A percentile compares a stretch with the other conserved stretches of the same genome.
Evolutionary conservation across 805 yeast genomes (phyloP).

Genomic region (Saturnispora hagleri): DNA sequence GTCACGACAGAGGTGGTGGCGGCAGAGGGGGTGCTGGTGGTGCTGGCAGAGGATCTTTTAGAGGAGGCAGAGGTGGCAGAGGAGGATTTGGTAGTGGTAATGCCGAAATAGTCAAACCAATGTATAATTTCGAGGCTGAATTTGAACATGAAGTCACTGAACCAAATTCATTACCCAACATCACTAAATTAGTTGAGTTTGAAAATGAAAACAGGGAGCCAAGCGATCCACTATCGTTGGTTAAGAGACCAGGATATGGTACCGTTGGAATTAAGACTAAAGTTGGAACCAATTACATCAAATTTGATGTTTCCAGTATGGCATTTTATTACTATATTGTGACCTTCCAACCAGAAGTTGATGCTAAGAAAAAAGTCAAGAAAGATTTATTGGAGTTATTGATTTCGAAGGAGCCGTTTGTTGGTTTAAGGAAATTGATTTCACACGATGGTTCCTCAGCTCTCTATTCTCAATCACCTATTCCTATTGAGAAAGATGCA

Average conservation of each 20-base stretch:
- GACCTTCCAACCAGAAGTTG: conserved; percentile 17
- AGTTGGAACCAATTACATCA: conserved; percentile 19
- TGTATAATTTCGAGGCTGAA: conserved; percentile 14
- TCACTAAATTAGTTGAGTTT: conserved; percentile 10
- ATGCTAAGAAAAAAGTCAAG: conserved; percentile 15
- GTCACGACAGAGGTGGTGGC: conserved; percentile 7
- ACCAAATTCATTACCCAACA: conserved; percentile 12
- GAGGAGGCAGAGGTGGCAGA: conserved; percentile 14
- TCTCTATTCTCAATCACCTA: conserved; percentile 15
- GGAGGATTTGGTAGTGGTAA: conserved; percentile 11
- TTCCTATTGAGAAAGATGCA: conserved; percentile 16
- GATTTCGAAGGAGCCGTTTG: conserved; percentile 15
- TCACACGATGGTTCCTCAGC: conserved; percentile 20
- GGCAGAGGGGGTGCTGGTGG: conserved; percentile 12
- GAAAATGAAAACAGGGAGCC: conserved; percentile 10
- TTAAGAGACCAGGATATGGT: conserved; percentile 21
- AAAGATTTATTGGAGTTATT: conserved; percentile 17
- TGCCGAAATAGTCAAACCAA: conserved; percentile 16
- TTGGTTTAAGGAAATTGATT: conserved; percentile 9
- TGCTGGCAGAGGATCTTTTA: conserved; percentile 12
- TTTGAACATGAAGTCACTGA: conserved; percentile 11
- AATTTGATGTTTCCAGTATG: conserved; percentile 13
- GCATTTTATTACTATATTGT: conserved; percentile 17
- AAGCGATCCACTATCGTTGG: conserved; percentile 10
- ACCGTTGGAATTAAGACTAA: conserved; percentile 16